Evolutionary conservation across 208 protist genomes (phyloP).

Genomic region (Blechomonas ayalai): DNA sequence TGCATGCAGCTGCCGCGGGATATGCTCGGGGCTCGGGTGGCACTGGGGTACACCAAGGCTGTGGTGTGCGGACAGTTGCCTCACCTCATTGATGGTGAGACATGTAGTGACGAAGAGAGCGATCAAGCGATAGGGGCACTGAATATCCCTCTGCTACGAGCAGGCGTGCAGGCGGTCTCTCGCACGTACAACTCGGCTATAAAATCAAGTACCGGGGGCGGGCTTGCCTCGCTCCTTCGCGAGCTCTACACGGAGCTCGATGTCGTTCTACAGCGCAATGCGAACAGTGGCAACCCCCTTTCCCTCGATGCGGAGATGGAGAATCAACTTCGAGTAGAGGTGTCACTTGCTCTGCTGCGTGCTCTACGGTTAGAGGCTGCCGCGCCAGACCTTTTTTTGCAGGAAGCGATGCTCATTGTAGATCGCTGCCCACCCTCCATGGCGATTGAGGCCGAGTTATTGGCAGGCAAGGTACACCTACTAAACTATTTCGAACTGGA

Average conservation of each 20-base stretch:
- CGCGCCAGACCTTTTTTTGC: slow-evolving; percentile 58
- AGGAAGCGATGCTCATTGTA: slow-evolving; percentile 49
- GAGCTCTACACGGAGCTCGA: slow-evolving; percentile 41
- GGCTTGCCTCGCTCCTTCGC: slow-evolving; percentile 10
- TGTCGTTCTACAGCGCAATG: slow-evolving; percentile 63
- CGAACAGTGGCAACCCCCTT: slow-evolving; percentile 51
- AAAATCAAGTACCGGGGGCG: background rate
- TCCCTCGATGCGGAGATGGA: slow-evolving; percentile 16
- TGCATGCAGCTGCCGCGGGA: too few relatives aligned
- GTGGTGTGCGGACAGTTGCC: too few relatives aligned
- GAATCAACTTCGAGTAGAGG: slow-evolving; percentile 15
- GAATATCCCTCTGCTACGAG: too few relatives aligned
- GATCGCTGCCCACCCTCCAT: slow-evolving; percentile 53
- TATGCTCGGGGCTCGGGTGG: too few relatives aligned
- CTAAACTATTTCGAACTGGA: slow-evolving; percentile 56
- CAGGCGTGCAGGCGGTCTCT: background rate
- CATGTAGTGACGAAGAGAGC: too few relatives aligned
- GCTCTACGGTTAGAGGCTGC: slow-evolving; percentile 45
- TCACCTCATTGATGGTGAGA: too few relatives aligned
- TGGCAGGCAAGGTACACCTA: slow-evolving; percentile 58
- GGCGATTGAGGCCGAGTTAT: slow-evolving; percentile 62
- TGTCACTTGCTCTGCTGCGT: slow-evolving; percentile 41
- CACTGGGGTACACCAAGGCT: too few relatives aligned
- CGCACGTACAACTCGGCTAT: background rate
- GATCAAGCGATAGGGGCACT: too few relatives aligned